Conservation (phyloP, 768 basidiomycete species). For the Phlegmacium glaucopus region DNA sequence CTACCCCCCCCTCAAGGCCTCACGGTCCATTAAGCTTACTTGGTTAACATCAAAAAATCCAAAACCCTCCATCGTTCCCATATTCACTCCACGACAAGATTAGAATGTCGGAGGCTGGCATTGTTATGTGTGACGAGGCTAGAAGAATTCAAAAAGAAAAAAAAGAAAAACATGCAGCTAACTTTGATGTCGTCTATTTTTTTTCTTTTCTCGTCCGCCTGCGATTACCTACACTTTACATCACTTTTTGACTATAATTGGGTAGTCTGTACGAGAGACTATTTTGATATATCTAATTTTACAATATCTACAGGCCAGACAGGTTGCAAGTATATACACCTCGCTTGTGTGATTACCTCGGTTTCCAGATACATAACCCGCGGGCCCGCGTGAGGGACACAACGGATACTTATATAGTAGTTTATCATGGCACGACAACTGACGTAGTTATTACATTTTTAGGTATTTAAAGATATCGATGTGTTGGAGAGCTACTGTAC, state of each 20-base stretch:
- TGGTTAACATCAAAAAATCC: constrained; percentile 54
- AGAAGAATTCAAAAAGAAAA: constrained; percentile 61
- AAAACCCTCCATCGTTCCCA: constrained; percentile 72
- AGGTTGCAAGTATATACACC: too few species aligned
- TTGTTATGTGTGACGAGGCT: constrained; percentile 76
- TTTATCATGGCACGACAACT: too few species aligned
- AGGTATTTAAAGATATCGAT: too few species aligned
- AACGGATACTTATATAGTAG: too few species aligned
- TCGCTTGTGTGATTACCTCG: too few species aligned
- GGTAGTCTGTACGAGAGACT: too few species aligned
- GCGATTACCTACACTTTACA: constrained; percentile 21
- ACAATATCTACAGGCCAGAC: not conserved
- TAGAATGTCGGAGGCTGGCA: constrained; percentile 91
- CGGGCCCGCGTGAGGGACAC: too few species aligned
- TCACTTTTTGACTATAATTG: too few species aligned
- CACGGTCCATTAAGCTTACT: not conserved
- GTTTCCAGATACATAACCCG: too few species aligned
- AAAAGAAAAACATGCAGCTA: constrained; percentile 62
- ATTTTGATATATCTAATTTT: not conserved
- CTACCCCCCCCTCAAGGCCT: not conserved
- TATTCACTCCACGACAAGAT: constrained; percentile 61
- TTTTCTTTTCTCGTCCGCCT: constrained; percentile 72
- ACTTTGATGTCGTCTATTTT: constrained; percentile 77
- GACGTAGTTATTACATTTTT: too few species aligned
- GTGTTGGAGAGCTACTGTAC: too few species aligned